Conservation (phyloP, 768 basidiomycete species). For the Mycena haematopus region DNA sequence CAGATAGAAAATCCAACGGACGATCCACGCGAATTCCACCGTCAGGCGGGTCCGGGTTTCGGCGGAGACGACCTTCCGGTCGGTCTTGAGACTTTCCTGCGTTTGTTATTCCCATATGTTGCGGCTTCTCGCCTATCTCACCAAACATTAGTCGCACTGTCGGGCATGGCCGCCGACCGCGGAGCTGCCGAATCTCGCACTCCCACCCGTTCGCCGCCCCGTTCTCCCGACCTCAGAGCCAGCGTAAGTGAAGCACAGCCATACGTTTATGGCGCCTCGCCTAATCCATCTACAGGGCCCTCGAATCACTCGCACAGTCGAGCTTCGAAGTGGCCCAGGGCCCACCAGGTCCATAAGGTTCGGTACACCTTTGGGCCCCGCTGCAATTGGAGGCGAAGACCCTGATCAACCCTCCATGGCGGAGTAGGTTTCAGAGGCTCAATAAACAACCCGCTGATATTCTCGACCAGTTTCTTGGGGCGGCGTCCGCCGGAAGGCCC, state of each 20-base stretch:
- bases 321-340: slow-evolving; percentile 39
- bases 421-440: slow-evolving; percentile 48
- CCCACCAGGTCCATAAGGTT: slow-evolving; percentile 44
- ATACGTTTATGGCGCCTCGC: neutral
- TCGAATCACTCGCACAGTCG: slow-evolving; percentile 36
- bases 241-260: neutral
- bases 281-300: slow-evolving; percentile 2
- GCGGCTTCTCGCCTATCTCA: slow-evolving; percentile 5
- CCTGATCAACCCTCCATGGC: slow-evolving; percentile 52
- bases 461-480: slow-evolving; percentile 42
- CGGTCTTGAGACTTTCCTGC: slow-evolving; percentile 54
- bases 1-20: slow-evolving; percentile 80
- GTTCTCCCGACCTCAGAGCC: slow-evolving; percentile 5
- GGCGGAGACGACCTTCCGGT: slow-evolving; percentile 41
- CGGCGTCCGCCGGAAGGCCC: slow-evolving; percentile 39
- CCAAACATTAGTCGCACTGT: slow-evolving; percentile 25
- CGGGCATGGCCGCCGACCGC: slow-evolving; percentile 30
- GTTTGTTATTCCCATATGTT: slow-evolving; percentile 40
- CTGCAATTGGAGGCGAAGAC: slow-evolving; percentile 34
- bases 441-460: slow-evolving; percentile 9
- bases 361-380: slow-evolving; percentile 38
- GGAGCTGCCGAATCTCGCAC: slow-evolving; percentile 22
- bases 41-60: slow-evolving; percentile 39
- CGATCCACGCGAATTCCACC: slow-evolving; percentile 75
- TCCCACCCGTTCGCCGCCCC: slow-evolving; percentile 11